Percentiles rank a stretch among this genome's conserved stretches.
Evolutionary conservation across 2,329 filamentous ascomycete genomes (phyloP).

Genomic region (Parasarocladium wereldwijsianum): DNA sequence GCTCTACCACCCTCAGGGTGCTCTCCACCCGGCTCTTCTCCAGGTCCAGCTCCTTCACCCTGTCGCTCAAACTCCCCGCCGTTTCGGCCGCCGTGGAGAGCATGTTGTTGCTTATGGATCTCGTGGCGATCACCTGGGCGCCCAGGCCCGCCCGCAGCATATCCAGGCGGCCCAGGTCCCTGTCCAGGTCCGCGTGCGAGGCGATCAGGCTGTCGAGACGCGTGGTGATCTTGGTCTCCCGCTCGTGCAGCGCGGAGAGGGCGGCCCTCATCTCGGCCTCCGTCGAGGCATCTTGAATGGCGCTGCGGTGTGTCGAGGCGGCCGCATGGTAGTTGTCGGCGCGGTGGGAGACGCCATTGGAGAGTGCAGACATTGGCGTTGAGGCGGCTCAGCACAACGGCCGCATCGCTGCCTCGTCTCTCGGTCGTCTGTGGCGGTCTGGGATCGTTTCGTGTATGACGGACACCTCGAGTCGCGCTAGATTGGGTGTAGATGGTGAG

Average conservation of each 20-base stretch:
- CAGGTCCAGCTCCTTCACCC: conserved; percentile 75
- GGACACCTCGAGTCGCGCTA: no score
- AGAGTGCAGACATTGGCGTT: conserved; percentile 31
- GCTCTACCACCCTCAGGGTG: conserved; percentile 82
- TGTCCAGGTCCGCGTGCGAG: conserved; percentile 73
- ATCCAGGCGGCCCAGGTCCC: conserved; percentile 77
- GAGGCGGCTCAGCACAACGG: conserved; percentile 17
- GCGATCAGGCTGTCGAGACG: conserved; percentile 64
- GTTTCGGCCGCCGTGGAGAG: conserved; percentile 75
- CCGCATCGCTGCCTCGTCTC: conserved; percentile 25
- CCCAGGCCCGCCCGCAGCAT: conserved; percentile 78
- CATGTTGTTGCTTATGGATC: conserved; percentile 80
- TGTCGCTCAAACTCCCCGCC: conserved; percentile 69
- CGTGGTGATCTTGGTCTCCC: conserved; percentile 59
- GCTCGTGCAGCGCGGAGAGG: conserved; percentile 58
- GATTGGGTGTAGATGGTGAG: no score
- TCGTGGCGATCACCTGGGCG: conserved; percentile 69
- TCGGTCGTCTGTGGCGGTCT: conserved; percentile 6
- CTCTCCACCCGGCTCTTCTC: conserved; percentile 87
- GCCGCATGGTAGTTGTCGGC: conserved; percentile 10
- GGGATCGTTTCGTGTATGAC: no score
- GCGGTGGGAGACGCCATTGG: conserved; percentile 27
- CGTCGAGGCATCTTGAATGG: conserved; percentile 55
- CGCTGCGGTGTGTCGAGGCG: conserved; percentile 3
- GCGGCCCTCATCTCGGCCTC: conserved; percentile 67